These are phyloP conservation scores for Backusella circina DNA, from an alignment of 192 early-diverging fungal genomes.

Conservation along the genomic window DNA sequence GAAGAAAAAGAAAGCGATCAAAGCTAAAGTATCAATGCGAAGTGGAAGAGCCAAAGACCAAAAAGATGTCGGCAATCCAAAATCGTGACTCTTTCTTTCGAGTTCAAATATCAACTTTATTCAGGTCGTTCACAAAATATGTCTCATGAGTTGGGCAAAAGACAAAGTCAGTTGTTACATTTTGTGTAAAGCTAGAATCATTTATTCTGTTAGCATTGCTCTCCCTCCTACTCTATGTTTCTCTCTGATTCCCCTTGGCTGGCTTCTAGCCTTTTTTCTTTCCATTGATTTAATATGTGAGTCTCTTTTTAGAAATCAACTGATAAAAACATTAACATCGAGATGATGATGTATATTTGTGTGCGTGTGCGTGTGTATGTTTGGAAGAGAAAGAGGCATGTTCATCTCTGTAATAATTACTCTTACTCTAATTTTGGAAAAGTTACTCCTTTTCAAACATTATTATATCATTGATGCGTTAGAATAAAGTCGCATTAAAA, in stretches of 20 bases:
- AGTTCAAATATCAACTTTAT: not conserved
- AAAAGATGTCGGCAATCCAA: not conserved
- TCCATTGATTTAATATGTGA: not conserved
- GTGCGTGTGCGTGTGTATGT: not conserved
- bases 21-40: not conserved
- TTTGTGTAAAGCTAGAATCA: not conserved
- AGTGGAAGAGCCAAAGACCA: not conserved
- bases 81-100: not conserved
- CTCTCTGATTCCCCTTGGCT: not conserved
- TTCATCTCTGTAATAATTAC: not conserved
- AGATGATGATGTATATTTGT: not conserved
- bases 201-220: not conserved
- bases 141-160: conserved; percentile 6
- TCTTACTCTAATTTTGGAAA: not conserved
- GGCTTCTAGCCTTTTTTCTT: not conserved
- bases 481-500: not conserved
- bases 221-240: not conserved
- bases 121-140: not conserved
- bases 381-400: not conserved
- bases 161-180: conserved; percentile 8
- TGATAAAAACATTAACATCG: not conserved
- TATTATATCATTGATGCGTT: not conserved
- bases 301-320: not conserved
- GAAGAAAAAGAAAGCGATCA: not conserved
- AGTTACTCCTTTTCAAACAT: not conserved